Conservation (phyloP, 2,329 filamentous ascomycete genomes). For the Ophiocordyceps camponoti-floridani region DNA sequence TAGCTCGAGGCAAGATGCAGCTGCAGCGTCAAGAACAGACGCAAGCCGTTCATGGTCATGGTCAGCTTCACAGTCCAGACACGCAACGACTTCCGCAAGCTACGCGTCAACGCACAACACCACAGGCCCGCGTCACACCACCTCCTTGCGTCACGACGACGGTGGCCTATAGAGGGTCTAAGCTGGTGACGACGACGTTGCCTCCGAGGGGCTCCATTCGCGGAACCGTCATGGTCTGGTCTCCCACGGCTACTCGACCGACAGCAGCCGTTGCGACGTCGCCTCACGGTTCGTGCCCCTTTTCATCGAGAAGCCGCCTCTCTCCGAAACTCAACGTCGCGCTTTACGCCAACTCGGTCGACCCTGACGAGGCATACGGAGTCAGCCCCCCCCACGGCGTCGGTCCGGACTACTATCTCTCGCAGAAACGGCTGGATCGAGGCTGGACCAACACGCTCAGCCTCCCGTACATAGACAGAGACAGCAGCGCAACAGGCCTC, state of each 20-base stretch:
- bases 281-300: background rate
- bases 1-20: too few relatives aligned
- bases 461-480: background rate
- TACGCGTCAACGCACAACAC: background rate
- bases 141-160: background rate
- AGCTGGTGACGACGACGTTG: background rate
- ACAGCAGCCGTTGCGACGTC: background rate
- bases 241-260: background rate
- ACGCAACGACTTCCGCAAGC: background rate
- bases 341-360: background rate
- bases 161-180: background rate
- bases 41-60: background rate
- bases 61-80: background rate
- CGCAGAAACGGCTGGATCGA: background rate
- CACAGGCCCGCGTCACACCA: background rate
- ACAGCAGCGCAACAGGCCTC: background rate
- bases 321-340: background rate
- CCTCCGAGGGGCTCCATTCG: background rate
- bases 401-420: background rate
- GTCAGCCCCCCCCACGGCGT: background rate
- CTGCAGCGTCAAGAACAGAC: background rate
- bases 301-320: background rate
- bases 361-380: background rate
- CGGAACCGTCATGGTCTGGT: background rate
- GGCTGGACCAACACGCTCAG: background rate